phyloP scores from a whole-genome alignment of 2,329 filamentous ascomycete species.

The Xylariaceae sp. region DNA sequence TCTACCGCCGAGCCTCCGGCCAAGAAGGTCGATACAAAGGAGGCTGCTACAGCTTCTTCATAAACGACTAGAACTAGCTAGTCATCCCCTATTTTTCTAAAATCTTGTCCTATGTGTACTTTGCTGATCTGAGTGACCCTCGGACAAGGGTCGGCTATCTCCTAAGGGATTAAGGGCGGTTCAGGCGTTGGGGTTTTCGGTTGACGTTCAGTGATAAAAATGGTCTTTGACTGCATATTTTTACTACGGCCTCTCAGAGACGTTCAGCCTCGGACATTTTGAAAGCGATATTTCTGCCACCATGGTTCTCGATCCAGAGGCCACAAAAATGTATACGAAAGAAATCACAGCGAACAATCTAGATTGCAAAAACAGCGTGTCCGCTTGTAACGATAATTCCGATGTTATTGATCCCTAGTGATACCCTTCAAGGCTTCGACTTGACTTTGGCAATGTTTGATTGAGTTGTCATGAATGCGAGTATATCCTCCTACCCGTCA shows the following conservation, averaged over 20 bases:
- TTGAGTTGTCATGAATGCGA: no score
- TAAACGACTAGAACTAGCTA: slow-evolving; percentile 8
- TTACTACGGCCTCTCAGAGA: neutral
- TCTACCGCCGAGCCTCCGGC: slow-evolving; percentile 43
- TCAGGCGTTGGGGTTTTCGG: slow-evolving; percentile 12
- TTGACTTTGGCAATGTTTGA: no score
- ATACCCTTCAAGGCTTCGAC: no score
- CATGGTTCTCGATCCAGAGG: no score
- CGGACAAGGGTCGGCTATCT: slow-evolving; percentile 1
- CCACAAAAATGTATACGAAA: no score
- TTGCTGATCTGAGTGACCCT: slow-evolving; percentile 3
- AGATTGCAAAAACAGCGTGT: no score
- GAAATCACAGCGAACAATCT: no score
- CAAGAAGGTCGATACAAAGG: slow-evolving; percentile 59
- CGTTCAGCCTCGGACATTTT: neutral
- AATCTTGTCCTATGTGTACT: slow-evolving; percentile 4
- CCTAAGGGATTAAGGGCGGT: neutral
- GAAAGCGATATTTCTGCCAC: no score
- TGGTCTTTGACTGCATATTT: neutral
- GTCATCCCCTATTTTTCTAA: neutral
- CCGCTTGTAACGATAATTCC: no score
- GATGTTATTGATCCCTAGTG: no score
- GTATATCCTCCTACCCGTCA: no score
- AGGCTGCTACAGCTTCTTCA: slow-evolving; percentile 26
- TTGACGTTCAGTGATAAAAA: slow-evolving; percentile 2